Evolutionary conservation across 2,329 filamentous ascomycete species (phyloP).

Genomic region (Claviceps pazoutovae): DNA sequence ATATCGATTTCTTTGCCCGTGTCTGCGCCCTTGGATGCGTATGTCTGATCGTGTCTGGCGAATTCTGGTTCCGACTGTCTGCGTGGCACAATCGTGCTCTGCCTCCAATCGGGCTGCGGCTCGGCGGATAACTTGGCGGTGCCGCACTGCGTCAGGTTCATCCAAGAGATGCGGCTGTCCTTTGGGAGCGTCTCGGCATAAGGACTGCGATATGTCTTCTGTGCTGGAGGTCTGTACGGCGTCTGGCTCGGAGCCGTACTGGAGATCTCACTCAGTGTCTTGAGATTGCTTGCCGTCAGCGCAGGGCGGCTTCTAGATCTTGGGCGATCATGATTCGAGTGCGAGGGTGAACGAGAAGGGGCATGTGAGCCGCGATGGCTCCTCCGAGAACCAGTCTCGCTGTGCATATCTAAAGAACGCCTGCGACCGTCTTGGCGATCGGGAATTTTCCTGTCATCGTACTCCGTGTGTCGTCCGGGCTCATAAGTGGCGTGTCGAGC

Average conservation of each 20-base stretch:
- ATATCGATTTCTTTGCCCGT: slow-evolving; percentile 56
- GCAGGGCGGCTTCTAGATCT: slow-evolving; percentile 22
- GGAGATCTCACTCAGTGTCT: slow-evolving; percentile 38
- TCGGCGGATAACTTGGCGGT: slow-evolving; percentile 14
- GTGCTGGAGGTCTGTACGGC: slow-evolving; percentile 11
- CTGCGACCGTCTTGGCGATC: slow-evolving; percentile 22
- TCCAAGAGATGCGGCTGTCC: slow-evolving; percentile 27
- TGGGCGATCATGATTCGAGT: slow-evolving; percentile 16
- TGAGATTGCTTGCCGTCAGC: slow-evolving; percentile 39
- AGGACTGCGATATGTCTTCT: slow-evolving; percentile 22
- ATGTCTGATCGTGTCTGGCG: slow-evolving; percentile 9
- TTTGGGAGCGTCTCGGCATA: slow-evolving; percentile 24
- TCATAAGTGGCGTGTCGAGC: slow-evolving; percentile 1
- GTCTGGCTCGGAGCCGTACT: slow-evolving; percentile 30
- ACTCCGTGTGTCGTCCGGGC: slow-evolving; percentile 17
- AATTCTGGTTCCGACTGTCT: slow-evolving; percentile 26
- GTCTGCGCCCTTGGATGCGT: slow-evolving; percentile 3
- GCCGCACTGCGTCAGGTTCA: slow-evolving; percentile 14
- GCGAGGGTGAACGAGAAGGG: slow-evolving; percentile 7
- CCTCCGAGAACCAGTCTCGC: slow-evolving; percentile 28
- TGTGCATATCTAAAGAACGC: slow-evolving; percentile 16
- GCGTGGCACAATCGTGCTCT: slow-evolving; percentile 18
- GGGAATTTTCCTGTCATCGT: slow-evolving; percentile 13
- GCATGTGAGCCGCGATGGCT: slow-evolving; percentile 25
- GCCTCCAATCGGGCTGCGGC: slow-evolving; percentile 5